Percentiles rank a stretch among this genome's conserved stretches.
phyloP scores from a whole-genome alignment of 2,329 filamentous ascomycete species.

The Nemania bipapillata region DNA sequence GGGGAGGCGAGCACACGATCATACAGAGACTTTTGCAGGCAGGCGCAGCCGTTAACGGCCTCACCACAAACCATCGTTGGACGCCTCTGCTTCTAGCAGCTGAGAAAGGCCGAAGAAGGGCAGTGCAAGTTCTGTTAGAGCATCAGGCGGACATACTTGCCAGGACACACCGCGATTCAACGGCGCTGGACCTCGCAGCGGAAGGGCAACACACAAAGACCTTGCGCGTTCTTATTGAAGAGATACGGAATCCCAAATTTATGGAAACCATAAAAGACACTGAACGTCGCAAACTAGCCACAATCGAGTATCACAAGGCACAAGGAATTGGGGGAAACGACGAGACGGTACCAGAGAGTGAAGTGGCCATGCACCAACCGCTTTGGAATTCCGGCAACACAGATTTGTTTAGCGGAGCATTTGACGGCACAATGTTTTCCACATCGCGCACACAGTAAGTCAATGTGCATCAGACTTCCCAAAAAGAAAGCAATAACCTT shows the following conservation, averaged over 20 bases:
- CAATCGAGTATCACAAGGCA: neutral
- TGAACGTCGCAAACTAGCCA: neutral
- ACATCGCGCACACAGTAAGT: neutral
- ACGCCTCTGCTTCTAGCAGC: constrained; percentile 6
- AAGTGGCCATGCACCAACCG: neutral
- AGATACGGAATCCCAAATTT: neutral
- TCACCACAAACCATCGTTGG: neutral
- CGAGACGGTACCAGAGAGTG: too few relatives aligned
- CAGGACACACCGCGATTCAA: neutral
- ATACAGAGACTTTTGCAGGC: neutral
- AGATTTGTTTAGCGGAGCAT: neutral
- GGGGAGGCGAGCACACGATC: neutral
- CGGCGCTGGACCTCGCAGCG: neutral
- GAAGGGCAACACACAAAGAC: neutral
- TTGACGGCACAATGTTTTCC: constrained; percentile 11
- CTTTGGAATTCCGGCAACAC: neutral
- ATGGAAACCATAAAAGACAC: neutral
- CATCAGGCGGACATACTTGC: constrained; percentile 1
- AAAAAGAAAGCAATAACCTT: neutral
- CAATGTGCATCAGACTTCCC: neutral
- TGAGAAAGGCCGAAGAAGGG: neutral
- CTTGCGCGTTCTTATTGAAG: neutral
- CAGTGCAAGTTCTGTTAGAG: neutral
- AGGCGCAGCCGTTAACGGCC: neutral
- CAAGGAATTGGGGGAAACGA: constrained; percentile 2